Evolutionary conservation across 352 stramenopile genomes (phyloP).

Genomic region (Pseudoperonospora humuli): DNA sequence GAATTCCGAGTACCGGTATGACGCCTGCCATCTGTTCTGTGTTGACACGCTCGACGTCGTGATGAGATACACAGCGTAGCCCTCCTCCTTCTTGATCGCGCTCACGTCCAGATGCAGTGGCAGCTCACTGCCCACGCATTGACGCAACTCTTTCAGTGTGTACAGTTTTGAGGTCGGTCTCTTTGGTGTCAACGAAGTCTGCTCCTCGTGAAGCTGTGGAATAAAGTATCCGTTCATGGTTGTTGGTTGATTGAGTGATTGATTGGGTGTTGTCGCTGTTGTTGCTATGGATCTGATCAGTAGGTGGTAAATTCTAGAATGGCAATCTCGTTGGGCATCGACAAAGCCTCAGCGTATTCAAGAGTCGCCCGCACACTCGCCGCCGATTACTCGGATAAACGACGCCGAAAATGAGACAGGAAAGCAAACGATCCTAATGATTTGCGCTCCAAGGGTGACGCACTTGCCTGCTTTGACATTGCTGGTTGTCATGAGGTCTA

Average conservation of each 20-base stretch:
- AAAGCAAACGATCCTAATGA: constrained; percentile 3
- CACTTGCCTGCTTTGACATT: not conserved
- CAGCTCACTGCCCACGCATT: constrained; percentile 32
- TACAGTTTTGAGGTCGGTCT: constrained; percentile 30
- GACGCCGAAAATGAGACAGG: constrained; percentile 20
- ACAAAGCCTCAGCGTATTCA: not conserved
- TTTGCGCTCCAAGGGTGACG: constrained; percentile 12
- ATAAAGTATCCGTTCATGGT: constrained; percentile 23
- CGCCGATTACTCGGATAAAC: no score
- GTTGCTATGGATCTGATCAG: constrained; percentile 5
- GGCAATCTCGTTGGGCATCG: not conserved
- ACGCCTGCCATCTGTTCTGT: constrained; percentile 42
- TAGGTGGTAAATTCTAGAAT: constrained; percentile 24
- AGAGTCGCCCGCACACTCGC: constrained; percentile 11
- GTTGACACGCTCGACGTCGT: constrained; percentile 41
- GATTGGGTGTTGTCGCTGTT: not conserved
- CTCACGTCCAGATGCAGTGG: constrained; percentile 44
- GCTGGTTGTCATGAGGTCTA: constrained; percentile 1
- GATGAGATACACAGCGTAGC: constrained; percentile 49
- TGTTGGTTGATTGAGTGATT: not conserved
- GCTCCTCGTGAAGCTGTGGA: constrained; percentile 14
- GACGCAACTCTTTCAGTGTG: constrained; percentile 38
- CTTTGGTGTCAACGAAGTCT: constrained; percentile 8
- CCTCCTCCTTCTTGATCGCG: constrained; percentile 36
- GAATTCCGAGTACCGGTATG: constrained; percentile 67